Percentiles rank a stretch among this genome's conserved stretches.
Conservation (phyloP, 2,329 filamentous ascomycete genomes). For the Fusarium subglutinans region DNA sequence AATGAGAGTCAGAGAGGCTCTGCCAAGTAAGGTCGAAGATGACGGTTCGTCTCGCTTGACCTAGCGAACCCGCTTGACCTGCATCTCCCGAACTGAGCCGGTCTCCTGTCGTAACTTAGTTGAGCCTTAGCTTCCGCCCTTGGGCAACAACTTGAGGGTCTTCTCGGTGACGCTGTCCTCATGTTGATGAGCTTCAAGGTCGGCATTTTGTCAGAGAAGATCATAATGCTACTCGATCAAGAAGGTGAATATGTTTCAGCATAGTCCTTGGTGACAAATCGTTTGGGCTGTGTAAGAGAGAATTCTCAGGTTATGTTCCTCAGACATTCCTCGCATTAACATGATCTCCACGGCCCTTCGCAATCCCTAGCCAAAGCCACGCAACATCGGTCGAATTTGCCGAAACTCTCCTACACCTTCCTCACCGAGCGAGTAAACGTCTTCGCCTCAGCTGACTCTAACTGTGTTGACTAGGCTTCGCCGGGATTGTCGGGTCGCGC, state of each 20-base stretch:
- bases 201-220: background rate
- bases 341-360: constrained; percentile 3
- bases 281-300: background rate
- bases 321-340: background rate
- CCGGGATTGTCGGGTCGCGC: constrained; percentile 14
- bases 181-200: background rate
- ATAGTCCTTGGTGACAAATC: background rate
- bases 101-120: constrained; percentile 22
- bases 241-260: background rate
- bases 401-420: constrained; percentile 13
- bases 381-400: constrained; percentile 4
- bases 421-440: constrained; percentile 16
- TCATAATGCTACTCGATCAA: background rate
- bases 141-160: constrained; percentile 25
- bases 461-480: constrained; percentile 16
- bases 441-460: constrained; percentile 38
- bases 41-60: constrained; percentile 29
- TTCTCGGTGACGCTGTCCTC: constrained; percentile 1
- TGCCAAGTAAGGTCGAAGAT: constrained; percentile 8
- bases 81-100: constrained; percentile 34
- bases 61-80: constrained; percentile 30
- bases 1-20: constrained; percentile 10
- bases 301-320: background rate
- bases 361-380: constrained; percentile 17
- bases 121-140: constrained; percentile 33